A percentile compares a stretch with the other conserved stretches of the same genome.
phyloP scores from a whole-genome alignment of 2,329 filamentous ascomycete genomes.

The Penicillium sp. region DNA sequence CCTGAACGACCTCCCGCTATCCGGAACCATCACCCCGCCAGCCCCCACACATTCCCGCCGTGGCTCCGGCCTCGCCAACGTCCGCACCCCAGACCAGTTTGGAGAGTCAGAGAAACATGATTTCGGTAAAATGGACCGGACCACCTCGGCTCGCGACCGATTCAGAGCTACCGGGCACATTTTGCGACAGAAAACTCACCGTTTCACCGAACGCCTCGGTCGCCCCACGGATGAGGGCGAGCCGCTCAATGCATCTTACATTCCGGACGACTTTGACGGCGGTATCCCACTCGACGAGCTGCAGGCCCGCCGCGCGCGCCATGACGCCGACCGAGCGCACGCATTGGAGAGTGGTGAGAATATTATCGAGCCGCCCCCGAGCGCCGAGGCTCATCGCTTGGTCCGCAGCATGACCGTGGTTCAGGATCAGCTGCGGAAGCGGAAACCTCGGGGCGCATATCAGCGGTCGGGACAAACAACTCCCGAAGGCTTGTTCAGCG shows the following conservation, averaged over 20 bases:
- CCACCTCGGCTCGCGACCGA: constrained; percentile 25
- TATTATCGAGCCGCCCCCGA: constrained; percentile 24
- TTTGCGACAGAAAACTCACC: constrained; percentile 32
- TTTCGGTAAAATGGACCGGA: constrained; percentile 10
- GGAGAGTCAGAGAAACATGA: constrained; percentile 17
- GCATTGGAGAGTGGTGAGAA: constrained; percentile 22
- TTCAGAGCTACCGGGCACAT: constrained; percentile 32
- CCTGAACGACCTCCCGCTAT: constrained; percentile 12
- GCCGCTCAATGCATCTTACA: constrained; percentile 28
- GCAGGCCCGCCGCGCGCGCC: constrained; percentile 23
- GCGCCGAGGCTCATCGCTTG: constrained; percentile 40
- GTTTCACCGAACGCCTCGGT: constrained; percentile 32
- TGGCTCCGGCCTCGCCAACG: constrained; percentile 13
- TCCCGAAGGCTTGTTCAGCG: constrained; percentile 28
- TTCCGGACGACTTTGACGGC: constrained; percentile 34
- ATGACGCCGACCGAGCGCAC: constrained; percentile 17
- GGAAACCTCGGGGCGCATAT: constrained; percentile 34
- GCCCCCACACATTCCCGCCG: constrained; percentile 22
- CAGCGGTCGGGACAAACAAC: constrained; percentile 36
- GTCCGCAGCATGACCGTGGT: constrained; percentile 38
- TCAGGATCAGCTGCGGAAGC: constrained; percentile 25
- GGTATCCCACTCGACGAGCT: constrained; percentile 25
- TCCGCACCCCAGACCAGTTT: constrained; percentile 8
- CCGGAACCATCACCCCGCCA: constrained; percentile 27
- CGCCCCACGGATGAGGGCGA: constrained; percentile 35